Evolutionary conservation across 202 grass and related monocot species (phyloP).

Genomic region (Tripidium arundinaceum): DNA sequence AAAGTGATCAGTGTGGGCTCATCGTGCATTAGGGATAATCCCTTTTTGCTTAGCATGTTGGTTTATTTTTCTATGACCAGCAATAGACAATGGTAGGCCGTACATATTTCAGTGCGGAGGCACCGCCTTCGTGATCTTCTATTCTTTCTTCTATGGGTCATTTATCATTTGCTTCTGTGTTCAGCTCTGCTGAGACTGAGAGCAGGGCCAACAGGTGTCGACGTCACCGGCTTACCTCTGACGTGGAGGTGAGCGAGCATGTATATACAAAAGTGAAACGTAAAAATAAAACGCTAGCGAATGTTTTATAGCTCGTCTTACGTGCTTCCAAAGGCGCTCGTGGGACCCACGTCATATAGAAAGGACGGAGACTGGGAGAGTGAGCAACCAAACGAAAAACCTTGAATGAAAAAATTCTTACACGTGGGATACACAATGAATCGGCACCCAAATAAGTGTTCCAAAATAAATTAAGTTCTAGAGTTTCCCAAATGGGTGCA

Average conservation of each 20-base stretch:
- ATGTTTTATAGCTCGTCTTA: background rate
- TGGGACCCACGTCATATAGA: background rate
- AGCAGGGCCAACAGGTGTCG: background rate
- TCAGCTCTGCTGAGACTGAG: conserved; percentile 11
- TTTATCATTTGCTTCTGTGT: conserved; percentile 18
- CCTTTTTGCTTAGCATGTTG: conserved; percentile 24
- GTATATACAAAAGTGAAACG: too few species aligned
- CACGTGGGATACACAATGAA: background rate
- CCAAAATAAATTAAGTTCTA: too few species aligned
- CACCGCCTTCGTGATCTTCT: background rate
- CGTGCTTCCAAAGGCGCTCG: background rate
- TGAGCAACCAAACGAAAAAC: background rate
- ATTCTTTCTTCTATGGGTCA: background rate
- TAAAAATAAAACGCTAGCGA: too few species aligned
- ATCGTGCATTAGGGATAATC: conserved; percentile 1
- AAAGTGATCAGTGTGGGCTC: background rate
- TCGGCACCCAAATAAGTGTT: too few species aligned
- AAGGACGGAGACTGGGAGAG: background rate
- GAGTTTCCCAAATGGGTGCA: too few species aligned
- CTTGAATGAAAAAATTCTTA: background rate
- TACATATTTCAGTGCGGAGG: conserved; percentile 6
- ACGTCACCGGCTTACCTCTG: background rate
- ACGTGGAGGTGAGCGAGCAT: background rate
- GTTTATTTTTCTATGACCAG: conserved; percentile 8
- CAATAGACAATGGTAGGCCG: background rate